Evolutionary conservation across 768 basidiomycete species (phyloP).

Genomic region (Podaxis rugospora): DNA sequence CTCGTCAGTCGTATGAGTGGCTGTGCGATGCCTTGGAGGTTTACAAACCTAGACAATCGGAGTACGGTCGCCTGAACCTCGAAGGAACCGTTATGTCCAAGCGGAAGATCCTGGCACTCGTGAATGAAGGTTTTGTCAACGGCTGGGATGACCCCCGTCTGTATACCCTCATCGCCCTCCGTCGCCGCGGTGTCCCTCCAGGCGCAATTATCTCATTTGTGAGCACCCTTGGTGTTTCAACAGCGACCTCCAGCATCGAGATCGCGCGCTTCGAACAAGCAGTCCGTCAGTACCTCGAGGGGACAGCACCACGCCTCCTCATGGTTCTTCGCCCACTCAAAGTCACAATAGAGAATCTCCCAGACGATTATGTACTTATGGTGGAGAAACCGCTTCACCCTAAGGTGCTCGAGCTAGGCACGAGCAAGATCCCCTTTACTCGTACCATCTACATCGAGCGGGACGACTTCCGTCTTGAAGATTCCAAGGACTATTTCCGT

Average conservation of each 20-base stretch:
- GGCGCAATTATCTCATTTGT: slow-evolving; percentile 94
- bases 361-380: slow-evolving; percentile 77
- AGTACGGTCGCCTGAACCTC: slow-evolving; percentile 89
- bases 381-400: slow-evolving; percentile 93
- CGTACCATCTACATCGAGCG: slow-evolving; percentile 87
- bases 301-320: slow-evolving; percentile 79
- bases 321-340: slow-evolving; percentile 91
- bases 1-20: slow-evolving; percentile 98
- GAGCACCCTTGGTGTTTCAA: slow-evolving; percentile 91
- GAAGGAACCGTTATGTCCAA: slow-evolving; percentile 97
- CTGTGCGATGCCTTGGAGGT: slow-evolving; percentile 96
- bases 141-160: slow-evolving; percentile 99
- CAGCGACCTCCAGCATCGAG: slow-evolving; percentile 77
- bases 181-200: slow-evolving; percentile 94
- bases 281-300: slow-evolving; percentile 87
- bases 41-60: slow-evolving; percentile 96
- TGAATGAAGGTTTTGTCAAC: slow-evolving; percentile 75
- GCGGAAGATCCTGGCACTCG: slow-evolving; percentile 87
- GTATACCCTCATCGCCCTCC: slow-evolving; percentile 93
- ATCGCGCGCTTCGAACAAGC: slow-evolving; percentile 85
- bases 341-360: slow-evolving; percentile 86
- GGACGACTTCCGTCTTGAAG: slow-evolving; percentile 89
- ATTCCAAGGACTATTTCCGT: slow-evolving; percentile 95
- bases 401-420: slow-evolving; percentile 85
- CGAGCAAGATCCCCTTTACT: slow-evolving; percentile 79